These are phyloP conservation scores for Phytophthora agathidicida DNA, from an alignment of 352 stramenopile genomes.

Conservation along the genomic window DNA sequence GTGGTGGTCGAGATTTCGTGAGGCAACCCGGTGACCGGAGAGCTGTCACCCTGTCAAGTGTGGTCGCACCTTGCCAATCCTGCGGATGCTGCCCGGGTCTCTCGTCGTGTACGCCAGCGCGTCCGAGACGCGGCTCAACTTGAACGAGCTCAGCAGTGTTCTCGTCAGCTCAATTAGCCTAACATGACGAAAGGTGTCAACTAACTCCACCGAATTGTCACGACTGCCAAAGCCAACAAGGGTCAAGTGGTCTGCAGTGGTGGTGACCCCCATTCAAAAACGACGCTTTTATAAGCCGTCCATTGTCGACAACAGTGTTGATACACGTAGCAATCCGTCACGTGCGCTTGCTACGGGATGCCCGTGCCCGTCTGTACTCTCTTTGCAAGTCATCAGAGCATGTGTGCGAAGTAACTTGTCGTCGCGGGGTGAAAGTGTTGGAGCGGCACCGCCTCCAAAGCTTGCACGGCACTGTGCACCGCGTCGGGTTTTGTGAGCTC, in stretches of 20 bases:
- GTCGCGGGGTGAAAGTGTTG: conserved; percentile 4
- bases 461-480: conserved; percentile 15
- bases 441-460: conserved; percentile 13
- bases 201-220: neutral
- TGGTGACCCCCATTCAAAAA: no score
- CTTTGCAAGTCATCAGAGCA: conserved; percentile 28
- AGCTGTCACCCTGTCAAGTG: conserved; percentile 17
- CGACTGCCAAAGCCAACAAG: neutral
- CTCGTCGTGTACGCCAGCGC: conserved; percentile 30
- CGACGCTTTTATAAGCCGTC: no score
- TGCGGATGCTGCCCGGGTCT: conserved; percentile 15
- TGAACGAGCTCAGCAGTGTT: conserved; percentile 2
- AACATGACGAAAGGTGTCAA: conserved; percentile 5
- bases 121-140: conserved; percentile 5
- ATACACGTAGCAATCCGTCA: conserved; percentile 16
- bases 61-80: conserved; percentile 15
- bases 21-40: conserved; percentile 5
- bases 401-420: conserved; percentile 18
- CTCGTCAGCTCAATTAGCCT: neutral
- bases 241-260: no score
- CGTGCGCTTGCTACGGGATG: neutral
- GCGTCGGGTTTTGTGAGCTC: neutral
- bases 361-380: conserved; percentile 25
- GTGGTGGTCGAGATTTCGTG: conserved; percentile 1
- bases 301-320: no score